Conservation (phyloP, 768 basidiomycete genomes). For the Russula emetica region DNA sequence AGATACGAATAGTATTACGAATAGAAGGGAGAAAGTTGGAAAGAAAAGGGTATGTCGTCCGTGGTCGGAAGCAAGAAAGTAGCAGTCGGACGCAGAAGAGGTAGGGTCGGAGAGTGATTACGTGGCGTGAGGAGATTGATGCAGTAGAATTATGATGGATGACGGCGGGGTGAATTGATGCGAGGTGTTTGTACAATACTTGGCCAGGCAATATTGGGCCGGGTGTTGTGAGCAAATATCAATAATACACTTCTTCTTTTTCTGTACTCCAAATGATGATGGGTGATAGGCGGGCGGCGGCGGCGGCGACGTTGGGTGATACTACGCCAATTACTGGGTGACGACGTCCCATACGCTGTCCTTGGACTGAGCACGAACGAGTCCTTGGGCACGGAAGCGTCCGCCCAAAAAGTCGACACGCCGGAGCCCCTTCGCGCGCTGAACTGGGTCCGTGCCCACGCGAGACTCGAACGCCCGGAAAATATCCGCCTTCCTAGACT, state of each 20-base stretch:
- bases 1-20: conserved; percentile 26
- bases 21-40: not conserved
- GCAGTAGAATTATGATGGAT: conserved; percentile 16
- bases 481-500: not conserved
- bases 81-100: conserved; percentile 6
- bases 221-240: conserved; percentile 13
- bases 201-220: not conserved
- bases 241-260: conserved; percentile 25
- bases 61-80: conserved; percentile 11
- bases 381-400: conserved; percentile 8
- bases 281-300: not conserved
- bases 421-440: conserved; percentile 17
- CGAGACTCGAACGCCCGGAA: conserved; percentile 8
- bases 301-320: not conserved
- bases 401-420: conserved; percentile 14
- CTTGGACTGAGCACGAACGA: conserved; percentile 21
- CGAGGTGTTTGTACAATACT: conserved; percentile 20
- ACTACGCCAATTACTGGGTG: not conserved
- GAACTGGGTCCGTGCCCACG: not conserved
- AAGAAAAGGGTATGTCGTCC: conserved; percentile 16
- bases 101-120: not conserved
- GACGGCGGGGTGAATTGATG: conserved; percentile 17
- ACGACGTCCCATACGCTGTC: conserved; percentile 15
- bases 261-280: not conserved
- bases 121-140: conserved; percentile 10